Evolutionary conservation across 2,329 filamentous ascomycete genomes (phyloP).

Genomic region (Aspergillus spinulosporus): DNA sequence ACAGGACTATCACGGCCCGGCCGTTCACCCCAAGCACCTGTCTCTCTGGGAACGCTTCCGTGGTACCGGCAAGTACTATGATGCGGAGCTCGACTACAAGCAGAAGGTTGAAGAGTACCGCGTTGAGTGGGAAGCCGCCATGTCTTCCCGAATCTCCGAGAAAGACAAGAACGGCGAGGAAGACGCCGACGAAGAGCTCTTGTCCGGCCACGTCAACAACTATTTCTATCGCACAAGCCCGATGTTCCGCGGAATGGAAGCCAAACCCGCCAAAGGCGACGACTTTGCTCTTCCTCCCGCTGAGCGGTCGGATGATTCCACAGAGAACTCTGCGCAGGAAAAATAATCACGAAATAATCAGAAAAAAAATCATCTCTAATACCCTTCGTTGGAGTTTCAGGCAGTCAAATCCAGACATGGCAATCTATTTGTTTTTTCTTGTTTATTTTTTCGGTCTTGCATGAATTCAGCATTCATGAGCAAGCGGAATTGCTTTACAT

Average conservation of each 20-base stretch:
- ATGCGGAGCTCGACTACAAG: conserved; percentile 79
- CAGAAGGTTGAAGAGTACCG: conserved; percentile 82
- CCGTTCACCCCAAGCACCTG: conserved; percentile 84
- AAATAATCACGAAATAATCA: conserved; percentile 6
- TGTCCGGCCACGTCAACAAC: conserved; percentile 50
- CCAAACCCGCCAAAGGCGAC: conserved; percentile 32
- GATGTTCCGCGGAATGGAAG: conserved; percentile 44
- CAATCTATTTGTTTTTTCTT: conserved; percentile 9
- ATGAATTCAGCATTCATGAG: not conserved
- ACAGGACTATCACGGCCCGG: conserved; percentile 86
- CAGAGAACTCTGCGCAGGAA: conserved; percentile 26
- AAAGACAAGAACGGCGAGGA: conserved; percentile 43
- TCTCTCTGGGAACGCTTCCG: conserved; percentile 82
- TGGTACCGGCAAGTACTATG: conserved; percentile 77
- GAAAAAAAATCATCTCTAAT: conserved; percentile 1
- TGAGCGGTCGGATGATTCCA: conserved; percentile 29
- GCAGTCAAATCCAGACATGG: not conserved
- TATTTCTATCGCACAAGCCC: conserved; percentile 57
- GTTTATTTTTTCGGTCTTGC: not conserved
- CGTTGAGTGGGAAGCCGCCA: conserved; percentile 54
- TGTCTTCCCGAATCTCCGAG: conserved; percentile 52
- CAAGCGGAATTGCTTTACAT: conserved; percentile 11
- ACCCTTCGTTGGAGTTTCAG: conserved; percentile 10
- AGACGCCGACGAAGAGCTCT: conserved; percentile 49
- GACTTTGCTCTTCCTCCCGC: conserved; percentile 38